These are phyloP conservation scores for Serendipita sp. DNA, from an alignment of 768 basidiomycete genomes.

Conservation along the genomic window DNA sequence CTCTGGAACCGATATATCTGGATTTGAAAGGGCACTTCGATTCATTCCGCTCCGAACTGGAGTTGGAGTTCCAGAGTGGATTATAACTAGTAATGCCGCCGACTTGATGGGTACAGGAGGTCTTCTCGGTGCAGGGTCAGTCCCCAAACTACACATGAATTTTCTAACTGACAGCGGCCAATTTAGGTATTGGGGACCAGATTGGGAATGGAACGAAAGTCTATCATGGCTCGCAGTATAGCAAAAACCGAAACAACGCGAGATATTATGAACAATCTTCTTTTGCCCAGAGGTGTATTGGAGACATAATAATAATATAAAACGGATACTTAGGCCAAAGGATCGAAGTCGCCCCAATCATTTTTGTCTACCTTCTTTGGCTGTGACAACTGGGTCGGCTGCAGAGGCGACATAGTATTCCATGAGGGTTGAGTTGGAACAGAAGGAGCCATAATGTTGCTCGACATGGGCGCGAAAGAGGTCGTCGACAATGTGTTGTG, in stretches of 20 bases:
- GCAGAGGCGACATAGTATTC: slow-evolving; percentile 29
- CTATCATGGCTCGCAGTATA: slow-evolving; percentile 17
- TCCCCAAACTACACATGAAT: not conserved
- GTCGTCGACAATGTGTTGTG: slow-evolving; percentile 19
- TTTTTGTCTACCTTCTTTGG: slow-evolving; percentile 41
- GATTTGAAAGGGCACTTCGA: slow-evolving; percentile 50
- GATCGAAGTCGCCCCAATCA: slow-evolving; percentile 75
- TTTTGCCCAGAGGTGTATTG: not conserved
- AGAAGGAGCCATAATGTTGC: slow-evolving; percentile 6
- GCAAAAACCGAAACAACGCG: too few relatives aligned
- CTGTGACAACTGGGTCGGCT: slow-evolving; percentile 11
- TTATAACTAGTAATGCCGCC: slow-evolving; percentile 38
- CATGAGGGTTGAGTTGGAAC: slow-evolving; percentile 7
- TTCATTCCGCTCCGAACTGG: slow-evolving; percentile 78
- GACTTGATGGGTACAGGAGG: slow-evolving; percentile 57
- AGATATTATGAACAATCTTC: too few relatives aligned
- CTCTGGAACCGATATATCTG: slow-evolving; percentile 35
- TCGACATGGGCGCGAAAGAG: slow-evolving; percentile 32
- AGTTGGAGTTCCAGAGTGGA: slow-evolving; percentile 60
- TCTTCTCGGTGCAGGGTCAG: slow-evolving; percentile 61
- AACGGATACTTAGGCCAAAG: slow-evolving; percentile 31
- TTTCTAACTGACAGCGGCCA: not conserved
- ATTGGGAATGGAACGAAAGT: slow-evolving; percentile 19
- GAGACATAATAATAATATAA: not conserved
- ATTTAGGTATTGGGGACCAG: slow-evolving; percentile 17